Conservation (phyloP, 768 basidiomycete species). For the Tricholoma sp. region DNA sequence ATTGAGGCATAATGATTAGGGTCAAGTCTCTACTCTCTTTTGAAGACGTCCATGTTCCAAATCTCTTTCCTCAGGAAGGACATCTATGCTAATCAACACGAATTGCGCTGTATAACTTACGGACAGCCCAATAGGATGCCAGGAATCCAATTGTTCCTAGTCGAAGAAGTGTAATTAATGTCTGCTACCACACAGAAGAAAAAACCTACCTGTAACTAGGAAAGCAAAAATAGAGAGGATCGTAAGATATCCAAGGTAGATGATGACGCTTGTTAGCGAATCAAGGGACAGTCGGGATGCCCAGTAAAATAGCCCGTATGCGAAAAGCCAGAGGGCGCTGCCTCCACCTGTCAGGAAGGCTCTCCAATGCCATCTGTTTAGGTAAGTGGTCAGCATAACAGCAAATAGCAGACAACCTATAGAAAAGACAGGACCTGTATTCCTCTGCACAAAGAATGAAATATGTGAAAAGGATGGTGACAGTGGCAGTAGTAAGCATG, state of each 20-base stretch:
- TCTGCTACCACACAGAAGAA: background rate
- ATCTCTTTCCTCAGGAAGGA: background rate
- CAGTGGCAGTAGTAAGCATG: constrained; percentile 83
- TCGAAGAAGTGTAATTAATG: constrained; percentile 3
- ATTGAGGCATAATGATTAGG: background rate
- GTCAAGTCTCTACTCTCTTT: background rate
- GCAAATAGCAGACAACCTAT: background rate
- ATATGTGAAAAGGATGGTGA: constrained; percentile 85
- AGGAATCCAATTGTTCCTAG: constrained; percentile 90
- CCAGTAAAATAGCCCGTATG: constrained; percentile 90
- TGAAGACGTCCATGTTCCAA: background rate
- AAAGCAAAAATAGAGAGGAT: constrained; percentile 82
- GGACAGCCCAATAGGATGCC: constrained; percentile 87
- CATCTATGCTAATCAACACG: constrained; percentile 53
- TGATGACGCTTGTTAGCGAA: constrained; percentile 71
- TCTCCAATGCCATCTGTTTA: constrained; percentile 89
- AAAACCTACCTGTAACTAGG: constrained; percentile 70
- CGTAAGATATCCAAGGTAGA: constrained; percentile 90
- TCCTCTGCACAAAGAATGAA: constrained; percentile 93
- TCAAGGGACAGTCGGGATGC: constrained; percentile 79
- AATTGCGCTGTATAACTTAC: constrained; percentile 76
- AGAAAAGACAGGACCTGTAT: constrained; percentile 55
- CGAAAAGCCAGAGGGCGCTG: constrained; percentile 85
- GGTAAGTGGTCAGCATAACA: background rate
- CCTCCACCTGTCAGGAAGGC: constrained; percentile 91